Conservation (phyloP, 2,329 filamentous ascomycete species). For the Drechslerella dactyloides region DNA sequence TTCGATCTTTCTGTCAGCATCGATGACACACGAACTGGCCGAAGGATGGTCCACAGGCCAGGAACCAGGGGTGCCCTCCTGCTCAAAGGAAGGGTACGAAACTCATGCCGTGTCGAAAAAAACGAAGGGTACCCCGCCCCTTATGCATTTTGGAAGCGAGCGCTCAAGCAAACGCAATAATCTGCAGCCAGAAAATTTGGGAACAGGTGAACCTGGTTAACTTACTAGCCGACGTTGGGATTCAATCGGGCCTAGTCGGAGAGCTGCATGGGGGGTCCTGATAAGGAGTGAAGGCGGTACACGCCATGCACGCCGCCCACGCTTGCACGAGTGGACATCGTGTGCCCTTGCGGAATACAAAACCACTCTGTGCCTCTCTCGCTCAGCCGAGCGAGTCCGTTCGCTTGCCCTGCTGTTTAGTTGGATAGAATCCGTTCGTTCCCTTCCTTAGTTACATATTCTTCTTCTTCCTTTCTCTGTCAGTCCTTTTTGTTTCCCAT, state of each 20-base stretch:
- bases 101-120: slow-evolving; percentile 45
- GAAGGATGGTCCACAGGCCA: slow-evolving; percentile 6
- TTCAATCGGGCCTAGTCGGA: slow-evolving; percentile 36
- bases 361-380: slow-evolving; percentile 26
- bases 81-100: slow-evolving; percentile 44
- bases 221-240: slow-evolving; percentile 15
- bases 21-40: not conserved
- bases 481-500: slow-evolving; percentile 12
- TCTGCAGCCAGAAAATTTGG: slow-evolving; percentile 35
- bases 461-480: slow-evolving; percentile 24
- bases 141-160: slow-evolving; percentile 48
- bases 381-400: slow-evolving; percentile 30
- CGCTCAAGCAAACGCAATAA: slow-evolving; percentile 33
- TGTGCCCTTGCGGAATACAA: slow-evolving; percentile 18
- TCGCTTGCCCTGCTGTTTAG: slow-evolving; percentile 21
- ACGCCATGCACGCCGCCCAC: not conserved
- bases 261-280: slow-evolving; percentile 43
- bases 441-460: slow-evolving; percentile 15
- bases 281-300: slow-evolving; percentile 49
- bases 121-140: slow-evolving; percentile 27
- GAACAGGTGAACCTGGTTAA: slow-evolving; percentile 20
- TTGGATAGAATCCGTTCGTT: slow-evolving; percentile 48
- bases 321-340: no score
- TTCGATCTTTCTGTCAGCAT: no score
- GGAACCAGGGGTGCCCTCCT: slow-evolving; percentile 39